Evolutionary conservation across 805 yeast species (phyloP), one percentile per base, ranked within the genome.

Genomic region (Candida schatavii): DNA sequence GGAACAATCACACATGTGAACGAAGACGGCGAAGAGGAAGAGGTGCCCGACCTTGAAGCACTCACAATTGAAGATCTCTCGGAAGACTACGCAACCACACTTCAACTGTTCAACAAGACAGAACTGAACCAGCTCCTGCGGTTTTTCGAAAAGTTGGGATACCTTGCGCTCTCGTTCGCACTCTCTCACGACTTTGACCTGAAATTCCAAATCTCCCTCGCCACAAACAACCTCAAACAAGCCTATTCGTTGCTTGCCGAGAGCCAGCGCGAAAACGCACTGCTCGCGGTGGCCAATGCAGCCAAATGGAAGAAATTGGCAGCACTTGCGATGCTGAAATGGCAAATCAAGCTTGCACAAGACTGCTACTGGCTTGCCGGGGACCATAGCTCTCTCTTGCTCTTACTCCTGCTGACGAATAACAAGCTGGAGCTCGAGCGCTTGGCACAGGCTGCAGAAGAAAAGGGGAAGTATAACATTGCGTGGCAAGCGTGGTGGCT

Each of bases 401-500:
- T 91, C 50, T 64, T 93, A 48, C 80, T 89, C 64, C 81, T 96
- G 7, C 85, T 96, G 5, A 75, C 90, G 37, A 90, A 88, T 58
- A 75, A 88, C 61, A 71, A 70, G 51, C 66, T 63, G 7, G 84
- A 80, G 30, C 75, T 93, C 47, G 60, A 67, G 17, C 67, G 70
- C 42, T 73, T 91, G 29, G 96, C 93, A 4, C 70, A 72, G 42
- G 64, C 68, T 36, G 90, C 96, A 37, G 80, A 76, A 51, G 67
- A 61, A n/a, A 74, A 70, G 35, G 97, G 97, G 37, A 84, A 84
- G 59, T 87, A 81, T 64, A 93, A 93, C 62, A 71, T 90, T 44
- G 96, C 98, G 20, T 93, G 89, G 72, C 88, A 87, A 58, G 85
- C 96, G 10, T 81, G 81, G 61, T 93, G 98, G 98, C 70, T 81